Conservation (phyloP, 2,329 filamentous ascomycete genomes). For the Ophiostoma novo-ulmi region DNA sequence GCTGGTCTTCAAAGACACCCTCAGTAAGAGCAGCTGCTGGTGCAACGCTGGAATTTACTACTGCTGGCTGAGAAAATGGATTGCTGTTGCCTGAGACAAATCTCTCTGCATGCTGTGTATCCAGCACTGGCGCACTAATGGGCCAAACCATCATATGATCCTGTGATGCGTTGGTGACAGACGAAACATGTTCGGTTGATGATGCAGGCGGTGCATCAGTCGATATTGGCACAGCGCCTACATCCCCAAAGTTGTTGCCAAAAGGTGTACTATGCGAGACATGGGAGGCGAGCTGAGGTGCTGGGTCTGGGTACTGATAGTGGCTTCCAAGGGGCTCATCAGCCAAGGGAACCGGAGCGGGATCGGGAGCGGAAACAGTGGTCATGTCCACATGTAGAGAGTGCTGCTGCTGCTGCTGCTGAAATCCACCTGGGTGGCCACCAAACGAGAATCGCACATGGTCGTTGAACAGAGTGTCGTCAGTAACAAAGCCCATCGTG, state of each 20-base stretch:
- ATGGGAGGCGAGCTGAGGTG: constrained; percentile 16
- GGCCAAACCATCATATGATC: constrained; percentile 24
- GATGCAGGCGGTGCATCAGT: neutral
- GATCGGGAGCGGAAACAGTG: neutral
- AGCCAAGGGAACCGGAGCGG: neutral
- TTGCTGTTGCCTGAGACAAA: neutral
- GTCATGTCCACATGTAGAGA: neutral
- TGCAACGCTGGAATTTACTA: neutral
- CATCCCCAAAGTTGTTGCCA: neutral
- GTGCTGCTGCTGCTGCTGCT: constrained; percentile 1
- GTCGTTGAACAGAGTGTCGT: constrained; percentile 19
- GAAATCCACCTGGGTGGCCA: neutral
- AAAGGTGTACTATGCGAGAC: neutral
- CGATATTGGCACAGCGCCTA: neutral
- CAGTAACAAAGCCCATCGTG: constrained; percentile 21
- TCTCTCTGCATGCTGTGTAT: constrained; percentile 16
- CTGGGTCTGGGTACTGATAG: constrained; percentile 27
- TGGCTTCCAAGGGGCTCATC: neutral
- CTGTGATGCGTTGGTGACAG: neutral
- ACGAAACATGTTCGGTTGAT: neutral
- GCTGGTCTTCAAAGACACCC: constrained; percentile 22
- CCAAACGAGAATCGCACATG: constrained; percentile 25
- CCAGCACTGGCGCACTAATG: constrained; percentile 16
- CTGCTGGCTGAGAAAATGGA: neutral
- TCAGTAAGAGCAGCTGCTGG: neutral